These are phyloP conservation scores for Termitomyces sp. DNA, from an alignment of 768 basidiomycete species.

Conservation along the genomic window DNA sequence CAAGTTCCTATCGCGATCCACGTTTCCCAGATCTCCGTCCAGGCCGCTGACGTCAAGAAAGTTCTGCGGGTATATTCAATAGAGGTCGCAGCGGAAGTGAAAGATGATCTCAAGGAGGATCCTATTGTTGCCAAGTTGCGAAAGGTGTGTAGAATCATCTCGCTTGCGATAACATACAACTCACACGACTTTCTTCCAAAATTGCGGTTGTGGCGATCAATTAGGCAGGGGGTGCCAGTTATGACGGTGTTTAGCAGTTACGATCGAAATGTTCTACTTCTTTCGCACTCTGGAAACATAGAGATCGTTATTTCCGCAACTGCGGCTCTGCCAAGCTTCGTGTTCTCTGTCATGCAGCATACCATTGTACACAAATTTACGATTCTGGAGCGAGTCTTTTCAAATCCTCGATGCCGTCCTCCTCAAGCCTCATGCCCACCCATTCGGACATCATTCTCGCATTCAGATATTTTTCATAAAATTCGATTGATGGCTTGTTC, in stretches of 20 bases:
- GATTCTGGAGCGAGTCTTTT: conserved; percentile 32
- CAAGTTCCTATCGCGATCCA: conserved; percentile 22
- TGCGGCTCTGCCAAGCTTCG: neutral
- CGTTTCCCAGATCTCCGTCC: conserved; percentile 76
- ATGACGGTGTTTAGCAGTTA: conserved; percentile 64
- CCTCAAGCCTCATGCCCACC: conserved; percentile 81
- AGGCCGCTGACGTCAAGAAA: conserved; percentile 81
- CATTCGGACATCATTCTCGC: conserved; percentile 80
- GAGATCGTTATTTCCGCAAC: conserved; percentile 4
- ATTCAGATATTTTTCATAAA: conserved; percentile 82
- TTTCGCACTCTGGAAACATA: conserved; percentile 11
- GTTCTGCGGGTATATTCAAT: conserved; percentile 77
- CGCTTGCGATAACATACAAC: conserved; percentile 5
- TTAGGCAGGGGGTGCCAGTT: conserved; percentile 84
- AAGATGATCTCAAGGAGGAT: conserved; percentile 82
- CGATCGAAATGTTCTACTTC: conserved; percentile 7
- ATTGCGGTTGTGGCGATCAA: conserved; percentile 13
- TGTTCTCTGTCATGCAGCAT: neutral
- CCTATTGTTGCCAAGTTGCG: conserved; percentile 77
- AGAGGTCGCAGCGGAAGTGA: conserved; percentile 80
- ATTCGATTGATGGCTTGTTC: conserved; percentile 89
- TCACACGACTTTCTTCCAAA: conserved; percentile 10
- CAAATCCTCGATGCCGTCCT: conserved; percentile 58
- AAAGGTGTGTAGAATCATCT: conserved; percentile 47
- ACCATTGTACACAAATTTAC: conserved; percentile 2